Conservation (phyloP, 805 yeast genomes). For the Cyberlindnera nakhonratchasimensis region DNA sequence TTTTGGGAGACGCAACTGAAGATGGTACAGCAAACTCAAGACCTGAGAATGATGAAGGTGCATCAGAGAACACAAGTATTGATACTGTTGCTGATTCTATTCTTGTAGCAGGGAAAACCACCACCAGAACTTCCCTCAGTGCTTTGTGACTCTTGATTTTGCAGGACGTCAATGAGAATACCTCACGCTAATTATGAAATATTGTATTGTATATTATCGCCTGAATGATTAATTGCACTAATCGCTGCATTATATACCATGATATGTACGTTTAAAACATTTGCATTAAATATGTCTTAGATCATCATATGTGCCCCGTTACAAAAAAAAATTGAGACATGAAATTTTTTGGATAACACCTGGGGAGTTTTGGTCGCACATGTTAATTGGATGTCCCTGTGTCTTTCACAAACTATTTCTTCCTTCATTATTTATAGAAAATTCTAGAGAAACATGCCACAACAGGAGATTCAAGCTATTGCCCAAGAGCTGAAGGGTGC, state of each 20-base stretch:
- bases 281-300: no score
- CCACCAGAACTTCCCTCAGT: background rate
- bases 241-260: no score
- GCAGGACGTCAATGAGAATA: no score
- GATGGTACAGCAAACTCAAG: background rate
- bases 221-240: no score
- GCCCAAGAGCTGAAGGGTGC: slow-evolving; percentile 51
- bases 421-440: background rate
- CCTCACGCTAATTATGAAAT: no score
- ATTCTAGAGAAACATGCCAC: slow-evolving; percentile 15
- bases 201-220: no score
- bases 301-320: background rate
- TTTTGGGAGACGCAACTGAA: background rate
- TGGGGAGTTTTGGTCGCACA: no score
- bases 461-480: slow-evolving; percentile 22
- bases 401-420: background rate
- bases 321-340: slow-evolving; percentile 4
- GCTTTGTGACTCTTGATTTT: no score
- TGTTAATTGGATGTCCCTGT: no score
- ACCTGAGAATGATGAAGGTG: background rate
- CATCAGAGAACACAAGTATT: slow-evolving; percentile 1
- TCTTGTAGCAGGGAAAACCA: background rate
- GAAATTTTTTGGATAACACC: slow-evolving; percentile 8
- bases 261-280: no score
- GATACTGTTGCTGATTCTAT: background rate